phyloP scores from a whole-genome alignment of 2,329 filamentous ascomycete species.

The Penicillium sp. region DNA sequence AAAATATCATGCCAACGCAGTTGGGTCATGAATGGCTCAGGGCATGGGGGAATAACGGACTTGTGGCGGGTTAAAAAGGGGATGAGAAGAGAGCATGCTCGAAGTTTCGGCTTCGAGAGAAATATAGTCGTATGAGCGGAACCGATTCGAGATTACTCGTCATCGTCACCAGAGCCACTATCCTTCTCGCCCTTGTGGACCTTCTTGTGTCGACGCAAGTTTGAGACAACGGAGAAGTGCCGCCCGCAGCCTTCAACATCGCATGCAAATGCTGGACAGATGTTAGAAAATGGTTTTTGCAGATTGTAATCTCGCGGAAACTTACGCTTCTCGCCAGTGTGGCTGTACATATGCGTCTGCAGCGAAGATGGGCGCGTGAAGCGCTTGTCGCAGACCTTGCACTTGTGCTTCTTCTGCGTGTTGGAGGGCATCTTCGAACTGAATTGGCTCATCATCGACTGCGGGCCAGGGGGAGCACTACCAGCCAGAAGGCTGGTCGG shows the following conservation, averaged over 20 bases:
- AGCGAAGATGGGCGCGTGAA: slow-evolving; percentile 93
- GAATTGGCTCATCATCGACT: slow-evolving; percentile 98
- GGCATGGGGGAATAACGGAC: slow-evolving; percentile 6
- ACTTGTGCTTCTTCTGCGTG: slow-evolving; percentile 99
- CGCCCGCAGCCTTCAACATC: slow-evolving; percentile 93
- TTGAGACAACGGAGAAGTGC: slow-evolving; percentile 96
- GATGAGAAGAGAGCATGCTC: slow-evolving; percentile 12
- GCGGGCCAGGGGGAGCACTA: slow-evolving; percentile 74
- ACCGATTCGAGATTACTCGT: slow-evolving; percentile 32
- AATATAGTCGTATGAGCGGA: slow-evolving; percentile 5
- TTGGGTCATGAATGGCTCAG: slow-evolving; percentile 13
- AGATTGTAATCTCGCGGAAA: slow-evolving; percentile 28
- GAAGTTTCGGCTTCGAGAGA: slow-evolving; percentile 10
- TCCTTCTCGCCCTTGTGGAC: slow-evolving; percentile 73
- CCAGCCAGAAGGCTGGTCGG: slow-evolving; percentile 65
- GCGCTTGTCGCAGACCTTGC: slow-evolving; percentile 97
- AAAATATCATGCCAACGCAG: slow-evolving; percentile 15
- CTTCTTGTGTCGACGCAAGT: slow-evolving; percentile 89
- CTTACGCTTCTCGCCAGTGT: slow-evolving; percentile 97
- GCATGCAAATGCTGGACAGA: slow-evolving; percentile 76
- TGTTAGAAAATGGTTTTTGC: slow-evolving; percentile 20
- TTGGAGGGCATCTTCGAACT: slow-evolving; percentile 94
- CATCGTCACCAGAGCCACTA: slow-evolving; percentile 41
- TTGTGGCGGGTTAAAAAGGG: slow-evolving; percentile 2
- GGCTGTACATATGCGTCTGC: slow-evolving; percentile 98